phyloP scores from a whole-genome alignment of 116 monocot species.

The Dioscorea cayenensis region DNA sequence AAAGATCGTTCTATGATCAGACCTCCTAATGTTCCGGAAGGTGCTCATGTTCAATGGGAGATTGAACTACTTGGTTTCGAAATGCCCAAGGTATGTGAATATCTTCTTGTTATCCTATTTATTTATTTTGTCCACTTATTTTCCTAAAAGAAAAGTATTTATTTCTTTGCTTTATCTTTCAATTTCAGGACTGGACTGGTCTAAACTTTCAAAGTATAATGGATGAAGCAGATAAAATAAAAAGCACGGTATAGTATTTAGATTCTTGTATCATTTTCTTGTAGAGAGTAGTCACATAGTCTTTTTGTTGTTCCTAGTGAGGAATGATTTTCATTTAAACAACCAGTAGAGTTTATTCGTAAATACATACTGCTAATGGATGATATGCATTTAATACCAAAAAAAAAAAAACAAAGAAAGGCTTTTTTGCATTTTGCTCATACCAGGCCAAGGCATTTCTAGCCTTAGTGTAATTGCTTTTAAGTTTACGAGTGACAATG shows the following conservation, averaged over 20 bases:
- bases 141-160: too few relatives aligned
- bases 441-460: too few relatives aligned
- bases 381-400: too few relatives aligned
- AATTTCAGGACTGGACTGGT: constrained; percentile 93
- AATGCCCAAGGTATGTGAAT: constrained; percentile 66
- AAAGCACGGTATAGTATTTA: constrained; percentile 58
- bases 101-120: not conserved
- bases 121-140: not conserved
- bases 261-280: too few relatives aligned
- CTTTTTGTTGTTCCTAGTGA: too few relatives aligned
- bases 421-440: too few relatives aligned
- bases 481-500: not conserved
- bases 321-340: too few relatives aligned
- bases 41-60: constrained; percentile 90
- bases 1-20: constrained; percentile 25
- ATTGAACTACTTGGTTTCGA: constrained; percentile 95
- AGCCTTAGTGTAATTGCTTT: not conserved
- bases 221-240: constrained; percentile 90
- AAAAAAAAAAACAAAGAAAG: too few relatives aligned
- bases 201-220: constrained; percentile 81
- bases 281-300: too few relatives aligned
- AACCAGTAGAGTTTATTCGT: too few relatives aligned
- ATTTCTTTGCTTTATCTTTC: not conserved
- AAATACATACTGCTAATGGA: too few relatives aligned
- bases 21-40: constrained; percentile 76